These are phyloP conservation scores for Zizania latifolia DNA, from an alignment of 176 grass and related monocot genomes.

Conservation along the genomic window DNA sequence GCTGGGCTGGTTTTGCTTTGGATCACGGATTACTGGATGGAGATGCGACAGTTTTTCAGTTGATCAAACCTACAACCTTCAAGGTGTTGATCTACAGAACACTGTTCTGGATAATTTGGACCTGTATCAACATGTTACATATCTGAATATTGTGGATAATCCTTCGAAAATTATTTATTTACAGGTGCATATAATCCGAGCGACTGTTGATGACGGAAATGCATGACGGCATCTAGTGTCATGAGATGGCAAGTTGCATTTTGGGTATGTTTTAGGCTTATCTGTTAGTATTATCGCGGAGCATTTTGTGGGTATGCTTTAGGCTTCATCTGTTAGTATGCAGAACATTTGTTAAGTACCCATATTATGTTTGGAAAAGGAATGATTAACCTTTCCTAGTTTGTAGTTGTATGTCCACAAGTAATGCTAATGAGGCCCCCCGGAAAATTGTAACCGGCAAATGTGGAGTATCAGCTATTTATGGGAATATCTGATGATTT, in stretches of 20 bases:
- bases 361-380: not conserved
- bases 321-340: not conserved
- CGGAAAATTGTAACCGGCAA: not conserved
- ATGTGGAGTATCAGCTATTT: not conserved
- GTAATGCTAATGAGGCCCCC: not conserved
- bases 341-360: not conserved
- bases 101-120: not conserved
- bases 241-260: not conserved
- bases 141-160: not conserved
- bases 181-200: conserved; percentile 70
- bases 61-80: conserved; percentile 64
- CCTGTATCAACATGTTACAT: not conserved
- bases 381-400: not conserved
- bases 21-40: conserved; percentile 61
- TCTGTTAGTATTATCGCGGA: not conserved
- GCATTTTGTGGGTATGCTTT: conserved; percentile 4
- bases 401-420: not conserved
- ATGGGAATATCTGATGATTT: no score
- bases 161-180: not conserved
- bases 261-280: conserved; percentile 21
- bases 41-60: conserved; percentile 58
- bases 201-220: conserved; percentile 27
- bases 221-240: no score
- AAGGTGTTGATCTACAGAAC: conserved; percentile 40
- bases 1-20: conserved; percentile 73